Evolutionary conservation across 139 green algal genomes (phyloP).

Genomic region (Gonium pectorale): DNA sequence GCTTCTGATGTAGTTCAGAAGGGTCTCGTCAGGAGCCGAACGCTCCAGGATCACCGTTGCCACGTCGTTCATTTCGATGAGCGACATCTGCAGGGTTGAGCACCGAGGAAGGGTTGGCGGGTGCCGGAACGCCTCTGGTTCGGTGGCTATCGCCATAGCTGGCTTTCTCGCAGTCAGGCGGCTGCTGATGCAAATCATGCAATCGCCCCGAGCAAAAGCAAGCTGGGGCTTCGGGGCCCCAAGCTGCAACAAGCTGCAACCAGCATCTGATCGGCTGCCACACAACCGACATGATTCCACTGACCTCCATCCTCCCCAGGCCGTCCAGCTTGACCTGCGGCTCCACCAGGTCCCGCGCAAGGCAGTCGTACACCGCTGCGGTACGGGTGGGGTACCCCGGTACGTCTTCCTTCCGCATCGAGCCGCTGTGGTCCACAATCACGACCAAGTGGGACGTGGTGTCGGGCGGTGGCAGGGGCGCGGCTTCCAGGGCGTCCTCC

Average conservation of each 20-base stretch:
- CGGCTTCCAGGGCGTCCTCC: background rate
- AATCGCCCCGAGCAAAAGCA: too few species aligned
- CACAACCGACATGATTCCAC: too few species aligned
- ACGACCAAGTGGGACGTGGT: slow-evolving; percentile 46
- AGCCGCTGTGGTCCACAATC: slow-evolving; percentile 55
- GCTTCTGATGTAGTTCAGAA: slow-evolving; percentile 2
- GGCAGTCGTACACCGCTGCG: slow-evolving; percentile 52
- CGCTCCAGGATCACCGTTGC: slow-evolving; percentile 39
- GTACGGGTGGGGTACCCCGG: slow-evolving; percentile 38
- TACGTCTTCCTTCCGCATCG: slow-evolving; percentile 60
- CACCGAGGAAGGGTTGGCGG: too few species aligned
- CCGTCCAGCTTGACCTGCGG: slow-evolving; percentile 28
- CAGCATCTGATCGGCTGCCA: too few species aligned
- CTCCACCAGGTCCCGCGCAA: slow-evolving; percentile 49
- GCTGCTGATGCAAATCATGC: too few species aligned
- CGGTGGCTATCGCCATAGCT: too few species aligned
- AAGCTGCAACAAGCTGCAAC: too few species aligned
- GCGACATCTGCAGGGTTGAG: slow-evolving; percentile 55
- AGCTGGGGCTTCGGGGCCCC: too few species aligned
- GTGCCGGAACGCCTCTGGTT: too few species aligned
- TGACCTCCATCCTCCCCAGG: slow-evolving; percentile 2
- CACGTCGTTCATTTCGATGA: slow-evolving; percentile 52
- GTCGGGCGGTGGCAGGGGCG: background rate
- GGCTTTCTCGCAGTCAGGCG: too few species aligned
- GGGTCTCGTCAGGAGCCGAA: background rate